Base-by-base conservation (phyloP, 371 early-diverging fungal genomes). In the Vairimorpha necatrix region DNA sequence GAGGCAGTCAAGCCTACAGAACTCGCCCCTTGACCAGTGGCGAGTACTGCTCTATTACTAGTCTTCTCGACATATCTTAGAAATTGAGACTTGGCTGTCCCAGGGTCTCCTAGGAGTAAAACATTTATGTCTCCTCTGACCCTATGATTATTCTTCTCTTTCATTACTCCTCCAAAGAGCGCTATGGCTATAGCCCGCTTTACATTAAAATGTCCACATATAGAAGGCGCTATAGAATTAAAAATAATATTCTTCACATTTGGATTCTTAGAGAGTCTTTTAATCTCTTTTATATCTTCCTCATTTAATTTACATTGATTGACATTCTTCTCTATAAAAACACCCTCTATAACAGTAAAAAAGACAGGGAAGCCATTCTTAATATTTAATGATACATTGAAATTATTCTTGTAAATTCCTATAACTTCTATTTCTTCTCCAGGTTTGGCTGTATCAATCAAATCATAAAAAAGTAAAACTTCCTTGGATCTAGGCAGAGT, bases 61-160 rank as follows among this genome's bases (percentile, higher is more conserved):
- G 93, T 93, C 84, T 91, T 90, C 82, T 95, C 93, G 30, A 95
- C 90, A 76, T 94, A 95, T 82, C 96, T 95, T 63, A 99, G 87
- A 85, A 99, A 92, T 87, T 99, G 98, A 0, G 93, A 93, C 82
- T 99, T 99, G 47, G 96, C 98, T 13, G 94, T 94, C 79, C 98
- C 98, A 7, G 99, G 98, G 85, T 99, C 99, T 78, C 99, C 99
- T 72, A 99, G 85, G 81, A 99, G 87, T 38, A 98, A 87, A 39
- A 97, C 91, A 83, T 99, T 98, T 80, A 96, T 96, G 84, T 99
- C 99, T 53, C 99, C 98, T 85, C 99, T 89, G 33, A 95, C 89
- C 26, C 90, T 87, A 82, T 94, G 94, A 84, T 94, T 94, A 47
- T 90, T 91, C 32, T 72, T 76, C 47, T 72, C 72, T 85, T 98